Conservation (phyloP, 2,329 filamentous ascomycete species). For the Neonectria magnoliae region DNA sequence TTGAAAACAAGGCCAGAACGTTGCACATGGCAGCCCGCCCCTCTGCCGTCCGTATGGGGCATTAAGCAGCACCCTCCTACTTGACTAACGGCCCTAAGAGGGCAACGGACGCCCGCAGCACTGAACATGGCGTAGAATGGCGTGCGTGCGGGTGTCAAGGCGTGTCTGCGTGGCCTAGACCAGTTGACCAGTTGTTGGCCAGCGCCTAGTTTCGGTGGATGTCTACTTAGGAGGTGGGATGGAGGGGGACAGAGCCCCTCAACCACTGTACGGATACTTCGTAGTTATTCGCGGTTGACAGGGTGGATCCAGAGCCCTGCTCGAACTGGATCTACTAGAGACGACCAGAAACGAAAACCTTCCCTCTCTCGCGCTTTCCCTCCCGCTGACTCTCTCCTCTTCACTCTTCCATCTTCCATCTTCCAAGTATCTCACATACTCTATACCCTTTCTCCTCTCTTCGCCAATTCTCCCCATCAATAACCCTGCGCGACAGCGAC, state of each 20-base stretch:
- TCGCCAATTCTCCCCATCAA: neutral
- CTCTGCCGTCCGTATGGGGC: neutral
- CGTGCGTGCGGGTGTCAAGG: neutral
- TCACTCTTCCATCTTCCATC: conserved; percentile 25
- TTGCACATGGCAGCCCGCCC: neutral
- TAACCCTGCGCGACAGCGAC: neutral
- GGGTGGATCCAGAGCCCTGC: conserved; percentile 26
- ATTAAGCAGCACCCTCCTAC: neutral
- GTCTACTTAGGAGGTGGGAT: neutral
- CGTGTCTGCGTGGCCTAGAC: neutral
- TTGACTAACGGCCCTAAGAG: neutral
- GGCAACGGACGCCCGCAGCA: neutral
- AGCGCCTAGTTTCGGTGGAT: neutral
- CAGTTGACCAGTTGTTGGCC: neutral
- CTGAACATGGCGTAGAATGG: neutral
- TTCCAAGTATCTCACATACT: neutral
- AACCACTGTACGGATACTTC: neutral
- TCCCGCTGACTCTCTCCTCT: conserved; percentile 12
- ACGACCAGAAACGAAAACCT: conserved; percentile 37
- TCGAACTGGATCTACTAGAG: conserved; percentile 26
- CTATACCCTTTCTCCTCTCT: neutral
- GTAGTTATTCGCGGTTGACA: neutral
- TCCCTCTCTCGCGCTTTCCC: conserved; percentile 18
- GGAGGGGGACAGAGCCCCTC: neutral
- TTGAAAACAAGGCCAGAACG: neutral